Evolutionary conservation across 768 basidiomycete genomes (phyloP), one percentile per base, ranked within the genome.

Genomic region (Macrocybe gigantea): DNA sequence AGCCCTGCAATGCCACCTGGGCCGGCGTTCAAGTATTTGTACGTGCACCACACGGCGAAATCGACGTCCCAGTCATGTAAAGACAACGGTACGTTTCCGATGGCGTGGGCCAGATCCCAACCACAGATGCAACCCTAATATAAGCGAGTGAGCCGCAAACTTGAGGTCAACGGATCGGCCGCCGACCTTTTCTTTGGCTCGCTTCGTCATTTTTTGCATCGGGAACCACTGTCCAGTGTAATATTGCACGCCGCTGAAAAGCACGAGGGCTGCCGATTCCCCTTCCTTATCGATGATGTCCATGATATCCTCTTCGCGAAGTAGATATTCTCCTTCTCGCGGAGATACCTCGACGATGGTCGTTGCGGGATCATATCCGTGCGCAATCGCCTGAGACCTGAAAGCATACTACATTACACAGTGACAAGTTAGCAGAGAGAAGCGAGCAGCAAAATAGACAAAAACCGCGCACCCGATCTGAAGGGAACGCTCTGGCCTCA

Each of bases 21-120:
- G 5, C 95, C 92, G 12, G 93, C 87, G 69, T 97, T 98, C 50
- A 97, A 78, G 64, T 97, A 99, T 69, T 90, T 98, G 78, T 98
- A 99, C 32, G 93, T 88, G 65, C 96, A 99, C 92, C 95, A 98
- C 33, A 94, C 94, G 3, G 95, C 96, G 62, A 97, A 98, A 65
- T 99, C 96, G 56, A 91, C 87, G 55, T 79, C 72, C 95, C 96
- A 99, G 50, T 93, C 88, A 63, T 95, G 91, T 54, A 99, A 71
- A 41, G 78, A 72, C 56, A 95, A 67, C 34, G 90, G 88, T 33
- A 98, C 91, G 65, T 99, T 99, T 41, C 95, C 96, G 39, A 85
- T 78, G 5, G 88, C 95, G 65, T 99, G 96, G 6, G 96, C 96
- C 11, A 97, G 82, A 71, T 99, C 95, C 82, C 93, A 94, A 36